Evolutionary conservation across 2,329 filamentous ascomycete genomes (phyloP).

Genomic region (Fusarium sp.): DNA sequence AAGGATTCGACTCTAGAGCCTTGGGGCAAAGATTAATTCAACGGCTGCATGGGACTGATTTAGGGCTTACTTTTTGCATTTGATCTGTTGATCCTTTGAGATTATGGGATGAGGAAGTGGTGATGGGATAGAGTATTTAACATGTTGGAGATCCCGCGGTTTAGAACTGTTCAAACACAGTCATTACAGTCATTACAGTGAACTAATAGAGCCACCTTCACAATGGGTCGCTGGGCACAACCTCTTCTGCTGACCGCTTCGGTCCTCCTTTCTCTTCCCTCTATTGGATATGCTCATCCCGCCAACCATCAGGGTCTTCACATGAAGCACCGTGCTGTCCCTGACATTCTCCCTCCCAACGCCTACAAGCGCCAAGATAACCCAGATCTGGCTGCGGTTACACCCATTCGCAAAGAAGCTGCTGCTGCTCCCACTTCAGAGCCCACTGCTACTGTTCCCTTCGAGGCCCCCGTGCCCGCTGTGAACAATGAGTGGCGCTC

Average conservation of each 20-base stretch:
- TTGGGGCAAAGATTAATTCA: not conserved
- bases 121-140: not conserved
- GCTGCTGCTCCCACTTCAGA: not conserved
- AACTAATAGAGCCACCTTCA: not conserved
- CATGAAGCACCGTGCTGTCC: not conserved
- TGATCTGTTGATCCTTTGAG: not conserved
- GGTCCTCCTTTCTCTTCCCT: slow-evolving; percentile 12
- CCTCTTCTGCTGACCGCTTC: slow-evolving; percentile 10
- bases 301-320: not conserved
- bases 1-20: not conserved
- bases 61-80: slow-evolving; percentile 11
- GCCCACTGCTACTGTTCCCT: slow-evolving; percentile 3
- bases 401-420: not conserved
- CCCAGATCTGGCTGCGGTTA: not conserved
- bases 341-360: not conserved
- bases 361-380: slow-evolving; percentile 15
- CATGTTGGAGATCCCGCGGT: not conserved
- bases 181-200: not conserved
- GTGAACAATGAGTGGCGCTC: slow-evolving; percentile 6
- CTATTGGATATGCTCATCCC: slow-evolving; percentile 1
- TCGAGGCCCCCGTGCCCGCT: not conserved
- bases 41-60: not conserved
- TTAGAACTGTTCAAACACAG: not conserved
- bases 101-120: not conserved
- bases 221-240: slow-evolving; percentile 15